These are phyloP conservation scores for Rhodotorula kratochvilovae DNA, from an alignment of 768 basidiomycete genomes.

Conservation along the genomic window DNA sequence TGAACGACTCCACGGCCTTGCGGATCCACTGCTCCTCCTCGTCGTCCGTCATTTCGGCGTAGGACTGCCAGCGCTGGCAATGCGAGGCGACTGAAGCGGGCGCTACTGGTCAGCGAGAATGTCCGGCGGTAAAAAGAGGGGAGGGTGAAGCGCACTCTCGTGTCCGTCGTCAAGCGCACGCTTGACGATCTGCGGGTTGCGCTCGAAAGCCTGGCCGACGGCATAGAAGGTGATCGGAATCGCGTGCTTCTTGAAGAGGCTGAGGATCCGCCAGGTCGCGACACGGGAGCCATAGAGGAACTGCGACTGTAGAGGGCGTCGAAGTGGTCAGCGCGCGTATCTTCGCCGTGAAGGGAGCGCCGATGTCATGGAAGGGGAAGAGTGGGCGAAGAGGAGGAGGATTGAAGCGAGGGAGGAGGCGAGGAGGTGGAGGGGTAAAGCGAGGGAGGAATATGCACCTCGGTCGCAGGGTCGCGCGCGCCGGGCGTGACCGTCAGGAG, in stretches of 20 bases:
- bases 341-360: no score
- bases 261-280: constrained; percentile 44
- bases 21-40: constrained; percentile 41
- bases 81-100: constrained; percentile 37
- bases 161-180: constrained; percentile 12
- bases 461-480: constrained; percentile 20
- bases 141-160: background rate
- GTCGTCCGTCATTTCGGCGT: constrained; percentile 34
- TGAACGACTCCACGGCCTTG: constrained; percentile 40
- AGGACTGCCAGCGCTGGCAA: constrained; percentile 44
- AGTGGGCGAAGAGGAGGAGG: no score
- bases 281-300: constrained; percentile 45
- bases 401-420: no score
- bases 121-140: no score
- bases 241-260: constrained; percentile 42
- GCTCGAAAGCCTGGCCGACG: constrained; percentile 38
- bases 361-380: no score
- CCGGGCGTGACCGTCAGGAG: background rate
- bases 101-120: background rate
- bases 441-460: no score
- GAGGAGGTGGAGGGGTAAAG: no score
- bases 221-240: constrained; percentile 41
- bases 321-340: no score
- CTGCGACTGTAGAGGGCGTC: background rate
- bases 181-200: constrained; percentile 38